Evolutionary conservation across 495 filamentous ascomycete species (phyloP).

Genomic region (Thermothielavioides terrestris): DNA sequence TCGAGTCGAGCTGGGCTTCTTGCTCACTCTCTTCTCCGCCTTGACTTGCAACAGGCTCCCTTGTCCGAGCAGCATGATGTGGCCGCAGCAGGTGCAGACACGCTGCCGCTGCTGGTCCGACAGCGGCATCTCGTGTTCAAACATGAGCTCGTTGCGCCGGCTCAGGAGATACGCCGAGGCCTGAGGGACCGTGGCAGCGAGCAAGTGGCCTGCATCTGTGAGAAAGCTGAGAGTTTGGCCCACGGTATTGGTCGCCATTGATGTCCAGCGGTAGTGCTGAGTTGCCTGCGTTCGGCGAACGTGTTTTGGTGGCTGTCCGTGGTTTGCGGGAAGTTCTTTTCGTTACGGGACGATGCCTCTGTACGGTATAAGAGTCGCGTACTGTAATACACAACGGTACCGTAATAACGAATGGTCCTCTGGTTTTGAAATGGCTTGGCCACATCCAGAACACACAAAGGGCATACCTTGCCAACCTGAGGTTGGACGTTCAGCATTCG

Average conservation of each 20-base stretch:
- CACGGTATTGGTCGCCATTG: constrained; percentile 25
- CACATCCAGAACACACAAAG: no score
- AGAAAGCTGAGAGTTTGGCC: constrained; percentile 32
- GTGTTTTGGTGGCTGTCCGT: no score
- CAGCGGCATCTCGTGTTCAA: constrained; percentile 32
- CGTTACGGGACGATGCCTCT: no score
- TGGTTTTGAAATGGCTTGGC: not conserved
- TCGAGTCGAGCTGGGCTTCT: constrained; percentile 7
- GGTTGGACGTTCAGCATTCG: no score
- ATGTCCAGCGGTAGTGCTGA: no score
- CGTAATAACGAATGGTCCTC: no score
- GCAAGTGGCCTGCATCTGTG: constrained; percentile 44
- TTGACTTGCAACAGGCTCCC: constrained; percentile 32
- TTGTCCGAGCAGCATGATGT: constrained; percentile 41
- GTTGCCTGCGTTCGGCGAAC: no score
- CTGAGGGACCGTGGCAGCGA: constrained; percentile 36
- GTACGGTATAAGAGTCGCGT: no score
- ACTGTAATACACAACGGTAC: no score
- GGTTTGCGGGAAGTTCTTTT: no score
- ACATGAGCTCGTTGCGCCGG: constrained; percentile 33
- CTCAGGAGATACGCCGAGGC: constrained; percentile 44
- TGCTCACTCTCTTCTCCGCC: constrained; percentile 13
- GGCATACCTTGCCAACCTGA: no score
- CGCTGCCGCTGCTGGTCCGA: constrained; percentile 38
- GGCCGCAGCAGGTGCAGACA: constrained; percentile 43